A percentile compares a stretch with the other conserved stretches of the same genome.
phyloP scores from a whole-genome alignment of 2,329 filamentous ascomycete species.

The Microcyclospora tardicrescens region DNA sequence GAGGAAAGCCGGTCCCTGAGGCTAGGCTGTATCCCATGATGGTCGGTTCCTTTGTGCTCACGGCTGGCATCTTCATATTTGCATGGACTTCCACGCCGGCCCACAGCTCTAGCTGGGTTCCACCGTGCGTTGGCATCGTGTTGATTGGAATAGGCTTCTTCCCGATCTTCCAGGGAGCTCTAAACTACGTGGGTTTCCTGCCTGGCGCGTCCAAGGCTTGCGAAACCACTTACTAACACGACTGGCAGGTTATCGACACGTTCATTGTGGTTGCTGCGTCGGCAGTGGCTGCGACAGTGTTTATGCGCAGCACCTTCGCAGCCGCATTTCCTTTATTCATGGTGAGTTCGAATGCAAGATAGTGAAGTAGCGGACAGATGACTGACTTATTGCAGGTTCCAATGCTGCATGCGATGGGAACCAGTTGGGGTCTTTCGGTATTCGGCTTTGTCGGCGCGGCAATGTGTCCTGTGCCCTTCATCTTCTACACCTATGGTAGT shows the following conservation, averaged over 20 bases:
- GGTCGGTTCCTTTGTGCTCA: constrained; percentile 28
- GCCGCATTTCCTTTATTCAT: constrained; percentile 25
- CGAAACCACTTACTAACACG: constrained; percentile 25
- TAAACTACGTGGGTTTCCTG: constrained; percentile 36
- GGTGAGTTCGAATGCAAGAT: background rate
- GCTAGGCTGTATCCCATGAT: constrained; percentile 34
- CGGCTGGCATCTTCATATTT: constrained; percentile 35
- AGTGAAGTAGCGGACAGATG: background rate
- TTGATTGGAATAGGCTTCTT: constrained; percentile 29
- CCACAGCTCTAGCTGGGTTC: constrained; percentile 29
- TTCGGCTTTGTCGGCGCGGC: background rate
- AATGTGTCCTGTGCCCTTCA: constrained; percentile 22
- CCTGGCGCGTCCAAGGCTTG: constrained; percentile 14
- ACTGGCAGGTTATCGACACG: constrained; percentile 22
- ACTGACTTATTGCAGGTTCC: constrained; percentile 1
- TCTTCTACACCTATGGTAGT: constrained; percentile 21
- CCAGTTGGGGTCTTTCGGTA: constrained; percentile 1
- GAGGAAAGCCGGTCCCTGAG: constrained; percentile 26
- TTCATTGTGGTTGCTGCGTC: constrained; percentile 26
- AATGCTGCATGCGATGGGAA: constrained; percentile 20
- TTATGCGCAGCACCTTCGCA: constrained; percentile 23
- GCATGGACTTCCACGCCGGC: constrained; percentile 28
- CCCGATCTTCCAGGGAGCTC: constrained; percentile 24
- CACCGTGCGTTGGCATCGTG: constrained; percentile 27
- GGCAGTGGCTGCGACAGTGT: constrained; percentile 25